phyloP scores from a whole-genome alignment of 345 rosid genomes.

The Hirschfeldia incana region DNA sequence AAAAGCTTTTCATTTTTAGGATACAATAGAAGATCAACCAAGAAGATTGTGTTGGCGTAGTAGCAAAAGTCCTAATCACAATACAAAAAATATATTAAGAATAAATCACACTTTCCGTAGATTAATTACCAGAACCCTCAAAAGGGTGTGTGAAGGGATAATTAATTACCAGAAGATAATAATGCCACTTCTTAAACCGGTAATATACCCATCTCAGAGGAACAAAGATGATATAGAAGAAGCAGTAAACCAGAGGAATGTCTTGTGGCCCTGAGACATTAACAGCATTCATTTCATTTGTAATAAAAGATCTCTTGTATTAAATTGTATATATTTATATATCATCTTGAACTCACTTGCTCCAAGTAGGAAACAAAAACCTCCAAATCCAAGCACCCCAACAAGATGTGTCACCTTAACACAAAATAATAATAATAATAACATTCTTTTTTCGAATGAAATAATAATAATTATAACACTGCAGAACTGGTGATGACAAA shows the following conservation, averaged over 20 bases:
- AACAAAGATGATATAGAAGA: slow-evolving; percentile 78
- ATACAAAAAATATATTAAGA: not conserved
- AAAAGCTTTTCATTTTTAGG: slow-evolving; percentile 87
- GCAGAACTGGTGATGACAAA: not conserved
- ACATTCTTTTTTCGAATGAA: too few relatives aligned
- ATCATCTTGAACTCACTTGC: slow-evolving; percentile 61
- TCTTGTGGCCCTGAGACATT: slow-evolving; percentile 42
- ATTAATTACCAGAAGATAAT: slow-evolving; percentile 85
- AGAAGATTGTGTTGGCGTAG: slow-evolving; percentile 93
- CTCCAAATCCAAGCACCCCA: slow-evolving; percentile 95
- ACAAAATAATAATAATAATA: not conserved
- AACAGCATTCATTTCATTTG: not conserved
- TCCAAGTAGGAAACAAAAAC: slow-evolving; percentile 85
- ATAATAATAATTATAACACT: not conserved
- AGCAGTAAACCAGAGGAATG: slow-evolving; percentile 77
- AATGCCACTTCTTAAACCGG: slow-evolving; percentile 96
- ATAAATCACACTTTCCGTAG: too few relatives aligned
- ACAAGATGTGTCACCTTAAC: slow-evolving; percentile 72
- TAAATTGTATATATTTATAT: not conserved
- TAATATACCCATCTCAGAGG: slow-evolving; percentile 98
- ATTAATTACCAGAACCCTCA: not conserved
- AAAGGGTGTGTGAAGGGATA: not conserved
- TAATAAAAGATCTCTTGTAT: slow-evolving; percentile 10
- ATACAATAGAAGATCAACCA: slow-evolving; percentile 78
- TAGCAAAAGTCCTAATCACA: slow-evolving; percentile 86